Evolutionary conservation across 768 basidiomycete genomes (phyloP).

Genomic region (Podaxis sp.): DNA sequence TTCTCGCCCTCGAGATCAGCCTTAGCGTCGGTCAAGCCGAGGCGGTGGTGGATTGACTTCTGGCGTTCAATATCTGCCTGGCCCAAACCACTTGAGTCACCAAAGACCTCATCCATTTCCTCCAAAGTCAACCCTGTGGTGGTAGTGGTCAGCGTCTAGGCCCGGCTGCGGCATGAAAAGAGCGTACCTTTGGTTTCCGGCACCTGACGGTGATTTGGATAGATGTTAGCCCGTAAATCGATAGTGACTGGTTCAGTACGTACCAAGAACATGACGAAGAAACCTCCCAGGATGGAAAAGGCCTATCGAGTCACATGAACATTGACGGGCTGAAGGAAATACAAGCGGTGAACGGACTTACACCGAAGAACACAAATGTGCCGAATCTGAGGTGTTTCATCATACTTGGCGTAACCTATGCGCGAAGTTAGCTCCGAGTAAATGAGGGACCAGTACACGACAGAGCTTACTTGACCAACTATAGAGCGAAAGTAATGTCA

Average conservation of each 20-base stretch:
- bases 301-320: constrained; percentile 31
- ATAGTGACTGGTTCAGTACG: constrained; percentile 21
- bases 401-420: constrained; percentile 68
- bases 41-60: constrained; percentile 54
- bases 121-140: constrained; percentile 57
- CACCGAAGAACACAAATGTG: constrained; percentile 43
- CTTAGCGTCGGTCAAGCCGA: constrained; percentile 48
- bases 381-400: constrained; percentile 61
- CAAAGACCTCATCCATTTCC: constrained; percentile 81
- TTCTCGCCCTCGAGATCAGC: constrained; percentile 19
- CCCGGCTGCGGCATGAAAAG: background rate
- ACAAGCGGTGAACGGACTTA: too few species aligned
- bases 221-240: constrained; percentile 2
- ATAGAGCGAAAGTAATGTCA: constrained; percentile 7
- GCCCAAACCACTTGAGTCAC: constrained; percentile 51
- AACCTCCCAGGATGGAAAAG: constrained; percentile 66
- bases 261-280: constrained; percentile 67
- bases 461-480: constrained; percentile 48
- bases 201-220: constrained; percentile 34
- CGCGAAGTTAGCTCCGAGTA: constrained; percentile 5
- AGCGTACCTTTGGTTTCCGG: constrained; percentile 70
- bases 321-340: constrained; percentile 59
- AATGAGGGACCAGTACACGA: background rate
- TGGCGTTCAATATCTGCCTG: constrained; percentile 53
- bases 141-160: background rate